phyloP scores from a whole-genome alignment of 2,329 filamentous ascomycete genomes.

The Aspergillus neotritici region DNA sequence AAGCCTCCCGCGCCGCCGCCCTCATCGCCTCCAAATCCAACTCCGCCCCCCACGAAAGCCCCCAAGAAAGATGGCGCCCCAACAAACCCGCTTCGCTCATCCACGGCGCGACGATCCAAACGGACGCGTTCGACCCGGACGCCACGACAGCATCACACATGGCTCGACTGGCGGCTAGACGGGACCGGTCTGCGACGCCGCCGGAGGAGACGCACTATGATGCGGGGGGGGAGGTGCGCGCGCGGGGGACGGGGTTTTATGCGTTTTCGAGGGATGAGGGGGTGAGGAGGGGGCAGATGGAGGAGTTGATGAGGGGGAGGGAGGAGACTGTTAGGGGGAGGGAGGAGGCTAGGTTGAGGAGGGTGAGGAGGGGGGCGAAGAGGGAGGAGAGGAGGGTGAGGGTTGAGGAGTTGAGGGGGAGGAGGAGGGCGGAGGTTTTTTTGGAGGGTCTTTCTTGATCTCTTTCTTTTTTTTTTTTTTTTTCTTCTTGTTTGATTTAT shows the following conservation, averaged over 20 bases:
- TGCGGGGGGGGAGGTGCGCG: conserved; percentile 73
- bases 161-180: conserved; percentile 68
- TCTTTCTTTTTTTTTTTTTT: neutral
- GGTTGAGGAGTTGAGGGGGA: conserved; percentile 51
- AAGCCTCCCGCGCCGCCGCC: conserved; percentile 57
- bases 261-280: conserved; percentile 75
- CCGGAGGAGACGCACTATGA: conserved; percentile 81
- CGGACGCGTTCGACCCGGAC: conserved; percentile 73
- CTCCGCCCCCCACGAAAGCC: too few species aligned
- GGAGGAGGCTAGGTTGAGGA: conserved; percentile 47
- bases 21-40: too few species aligned
- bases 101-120: conserved; percentile 78
- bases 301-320: conserved; percentile 61
- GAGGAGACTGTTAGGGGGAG: conserved; percentile 62
- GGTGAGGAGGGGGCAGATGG: conserved; percentile 67
- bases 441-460: conserved; percentile 48
- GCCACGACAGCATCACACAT: conserved; percentile 61
- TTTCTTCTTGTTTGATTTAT: conserved; percentile 4
- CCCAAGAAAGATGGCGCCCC: conserved; percentile 32
- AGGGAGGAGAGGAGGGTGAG: conserved; percentile 54
- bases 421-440: conserved; percentile 67
- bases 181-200: conserved; percentile 74
- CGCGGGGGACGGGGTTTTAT: conserved; percentile 87
- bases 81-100: conserved; percentile 66
- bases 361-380: conserved; percentile 55